Evolutionary conservation across 1,284 basidiomycete species (phyloP).

Genomic region (Kalmanozyma brasiliensis): DNA sequence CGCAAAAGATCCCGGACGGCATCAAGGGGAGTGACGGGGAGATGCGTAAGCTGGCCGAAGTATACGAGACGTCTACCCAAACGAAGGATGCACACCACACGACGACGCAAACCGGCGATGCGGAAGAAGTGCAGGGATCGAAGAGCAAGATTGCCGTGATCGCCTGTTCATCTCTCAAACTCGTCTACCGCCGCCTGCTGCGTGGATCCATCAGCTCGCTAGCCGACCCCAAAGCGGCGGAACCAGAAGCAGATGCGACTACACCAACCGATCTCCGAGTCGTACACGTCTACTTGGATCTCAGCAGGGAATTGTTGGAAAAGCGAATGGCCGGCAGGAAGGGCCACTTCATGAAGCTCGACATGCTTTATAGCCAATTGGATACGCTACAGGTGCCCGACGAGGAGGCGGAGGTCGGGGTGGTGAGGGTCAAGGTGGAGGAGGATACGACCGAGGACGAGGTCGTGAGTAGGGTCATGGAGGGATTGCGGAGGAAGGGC

Average conservation of each 20-base stretch:
- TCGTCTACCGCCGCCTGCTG: slow-evolving; percentile 82
- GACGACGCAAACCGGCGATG: too few relatives aligned
- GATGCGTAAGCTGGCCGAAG: slow-evolving; percentile 12
- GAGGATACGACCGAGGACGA: slow-evolving; percentile 9
- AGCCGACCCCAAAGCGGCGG: slow-evolving; percentile 68
- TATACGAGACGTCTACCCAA: slow-evolving; percentile 19
- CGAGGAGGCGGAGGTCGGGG: slow-evolving; percentile 11
- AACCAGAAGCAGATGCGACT: slow-evolving; percentile 20
- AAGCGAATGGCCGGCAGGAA: slow-evolving; percentile 78
- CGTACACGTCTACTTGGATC: slow-evolving; percentile 85
- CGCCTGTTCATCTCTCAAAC: slow-evolving; percentile 87
- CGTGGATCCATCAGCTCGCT: slow-evolving; percentile 68
- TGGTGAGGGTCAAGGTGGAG: slow-evolving; percentile 18
- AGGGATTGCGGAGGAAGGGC: neutral
- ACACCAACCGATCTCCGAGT: slow-evolving; percentile 68
- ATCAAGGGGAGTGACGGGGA: neutral
- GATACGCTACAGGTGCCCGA: slow-evolving; percentile 79
- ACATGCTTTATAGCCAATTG: slow-evolving; percentile 88
- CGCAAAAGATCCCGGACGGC: neutral
- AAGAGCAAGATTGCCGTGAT: slow-evolving; percentile 71
- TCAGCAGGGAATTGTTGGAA: slow-evolving; percentile 74
- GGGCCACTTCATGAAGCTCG: slow-evolving; percentile 88
- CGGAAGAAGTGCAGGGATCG: neutral
- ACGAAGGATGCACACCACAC: neutral
- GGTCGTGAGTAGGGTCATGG: slow-evolving; percentile 8